Evolutionary conservation across 2,329 filamentous ascomycete species (phyloP), one percentile per base, ranked within the genome.

Genomic region (Periconia macrospinosa): DNA sequence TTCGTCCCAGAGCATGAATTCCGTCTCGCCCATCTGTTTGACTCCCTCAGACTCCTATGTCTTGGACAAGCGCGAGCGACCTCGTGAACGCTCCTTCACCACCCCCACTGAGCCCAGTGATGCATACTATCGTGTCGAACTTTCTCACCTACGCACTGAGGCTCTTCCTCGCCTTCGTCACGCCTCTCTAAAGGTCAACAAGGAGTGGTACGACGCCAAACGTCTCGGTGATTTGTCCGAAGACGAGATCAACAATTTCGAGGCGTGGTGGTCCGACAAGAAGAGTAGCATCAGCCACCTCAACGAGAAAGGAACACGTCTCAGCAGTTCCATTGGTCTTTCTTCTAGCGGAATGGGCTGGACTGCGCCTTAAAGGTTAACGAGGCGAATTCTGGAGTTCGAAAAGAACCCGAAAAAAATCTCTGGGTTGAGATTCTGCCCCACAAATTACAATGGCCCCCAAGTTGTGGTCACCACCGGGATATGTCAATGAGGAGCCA

Each of bases 141-240:
- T 75, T 35, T 70, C 70, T 17, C 70, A 76, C 45, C 58, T 79
- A 40, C 73, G 73, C 53, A 68, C 69, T 33, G 69, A 73, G 50
- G 67, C 72, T n/a, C 62, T 79, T 30, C 70, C 75, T 3, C 75
- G 77, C 49, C 72, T 81, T 51, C 74, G 75, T 33, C 78, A 79
- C 53, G 55, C 65, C 40, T 59, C 60, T 19, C 68, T 64, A 60
- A 66, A 70, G 45, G 67, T 76, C 18, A 70, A 73, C 43, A 61
- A 55, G 2, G 69, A 70, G 54, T 75, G 66, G 68, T 54, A 57
- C 41, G 68, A 73, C 45, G 60, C 59, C 53, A 68, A 72, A 59
- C 63, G 63, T 46, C 54, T 49, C 10, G 57, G 57, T 9, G 7
- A 40, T 17, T 30, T 70, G 30, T 45, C 57, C 30, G 46, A 47